Evolutionary conservation across 129 eudicot species (phyloP), one percentile per base, ranked within the genome.

Genomic region (Tagetes erecta): DNA sequence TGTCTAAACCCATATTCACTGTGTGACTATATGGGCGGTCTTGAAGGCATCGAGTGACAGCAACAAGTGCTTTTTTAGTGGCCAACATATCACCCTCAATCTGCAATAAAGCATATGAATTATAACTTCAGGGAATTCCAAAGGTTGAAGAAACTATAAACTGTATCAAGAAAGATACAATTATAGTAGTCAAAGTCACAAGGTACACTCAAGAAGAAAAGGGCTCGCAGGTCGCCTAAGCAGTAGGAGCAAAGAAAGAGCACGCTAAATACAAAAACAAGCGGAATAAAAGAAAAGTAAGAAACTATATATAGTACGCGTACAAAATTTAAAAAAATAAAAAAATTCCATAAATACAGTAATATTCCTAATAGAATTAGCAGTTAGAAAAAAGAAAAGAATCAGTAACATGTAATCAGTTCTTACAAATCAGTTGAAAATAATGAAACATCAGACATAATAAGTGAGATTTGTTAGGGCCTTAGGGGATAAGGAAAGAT

Each of bases 21-120:
- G 71, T 83, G 39, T 83, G 86, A 73, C 46, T 67, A 68, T 69
- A 55, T 33, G 77, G 83, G 80, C 87, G 81, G 79, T 89, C 90
- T 87, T 89, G 98, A 75, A 92, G 86, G 83, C 90, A 71, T 46
- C 87, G 73, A 31, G 84, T 52, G 49, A 92, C 96, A 38, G 86
- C 84, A 73, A 89, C 64, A 64, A 92, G 96, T 59, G 95, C 98
- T 77, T 84, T 92, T 76, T 87, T 92, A 35, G 86, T 83, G 70
- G 90, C 86, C 73, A 84, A 31, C 67, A 80, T 55, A 76, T 84
- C 86, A 30, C 98, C 98, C 78, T 89, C 90, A 20, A 92, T 86
- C 98, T 92, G 94, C 70, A 53, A 69, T 39, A 74, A 44, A 68
- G 46, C 34, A 51, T 71, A 71, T 20, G 5, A 52, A 59, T 38